Evolutionary conservation across 192 early-diverging fungal species (phyloP).

Genomic region (Umbelopsis ramanniana): DNA sequence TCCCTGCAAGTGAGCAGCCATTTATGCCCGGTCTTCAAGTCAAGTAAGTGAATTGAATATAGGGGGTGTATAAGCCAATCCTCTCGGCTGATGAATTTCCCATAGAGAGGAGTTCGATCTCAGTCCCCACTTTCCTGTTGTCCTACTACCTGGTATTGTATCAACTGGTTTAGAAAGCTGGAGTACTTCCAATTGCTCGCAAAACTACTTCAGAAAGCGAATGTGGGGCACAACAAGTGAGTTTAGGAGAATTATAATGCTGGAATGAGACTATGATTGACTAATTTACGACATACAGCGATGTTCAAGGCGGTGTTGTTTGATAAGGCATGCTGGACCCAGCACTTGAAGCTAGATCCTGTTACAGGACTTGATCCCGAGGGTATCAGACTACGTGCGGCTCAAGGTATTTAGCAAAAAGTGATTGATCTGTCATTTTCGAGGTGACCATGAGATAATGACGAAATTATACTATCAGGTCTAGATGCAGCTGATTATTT

Average conservation of each 20-base stretch:
- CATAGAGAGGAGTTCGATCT: slow-evolving; percentile 44
- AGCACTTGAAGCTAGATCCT: slow-evolving; percentile 83
- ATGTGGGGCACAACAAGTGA: slow-evolving; percentile 83
- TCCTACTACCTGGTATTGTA: slow-evolving; percentile 88
- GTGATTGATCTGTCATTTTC: neutral
- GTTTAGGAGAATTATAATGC: slow-evolving; percentile 2
- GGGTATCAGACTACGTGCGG: slow-evolving; percentile 80
- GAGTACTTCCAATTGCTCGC: slow-evolving; percentile 77
- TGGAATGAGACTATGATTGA: neutral
- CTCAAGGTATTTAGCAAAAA: slow-evolving; percentile 50
- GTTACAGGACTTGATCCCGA: slow-evolving; percentile 85
- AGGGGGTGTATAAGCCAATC: slow-evolving; percentile 15
- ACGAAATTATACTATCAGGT: slow-evolving; percentile 41
- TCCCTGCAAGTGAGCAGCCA: slow-evolving; percentile 50
- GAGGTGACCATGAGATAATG: neutral
- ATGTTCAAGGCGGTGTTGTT: slow-evolving; percentile 85
- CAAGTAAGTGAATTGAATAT: neutral
- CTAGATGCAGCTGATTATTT: slow-evolving; percentile 92
- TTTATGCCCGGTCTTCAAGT: slow-evolving; percentile 51
- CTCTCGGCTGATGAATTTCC: neutral
- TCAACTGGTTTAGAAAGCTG: slow-evolving; percentile 90
- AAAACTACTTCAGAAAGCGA: slow-evolving; percentile 84
- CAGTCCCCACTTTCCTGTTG: slow-evolving; percentile 59
- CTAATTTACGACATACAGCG: slow-evolving; percentile 38
- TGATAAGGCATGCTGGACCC: slow-evolving; percentile 87